Percentiles rank a stretch among this genome's conserved stretches.
phyloP scores from a whole-genome alignment of 768 basidiomycete genomes.

The Auriscalpium vulgare region DNA sequence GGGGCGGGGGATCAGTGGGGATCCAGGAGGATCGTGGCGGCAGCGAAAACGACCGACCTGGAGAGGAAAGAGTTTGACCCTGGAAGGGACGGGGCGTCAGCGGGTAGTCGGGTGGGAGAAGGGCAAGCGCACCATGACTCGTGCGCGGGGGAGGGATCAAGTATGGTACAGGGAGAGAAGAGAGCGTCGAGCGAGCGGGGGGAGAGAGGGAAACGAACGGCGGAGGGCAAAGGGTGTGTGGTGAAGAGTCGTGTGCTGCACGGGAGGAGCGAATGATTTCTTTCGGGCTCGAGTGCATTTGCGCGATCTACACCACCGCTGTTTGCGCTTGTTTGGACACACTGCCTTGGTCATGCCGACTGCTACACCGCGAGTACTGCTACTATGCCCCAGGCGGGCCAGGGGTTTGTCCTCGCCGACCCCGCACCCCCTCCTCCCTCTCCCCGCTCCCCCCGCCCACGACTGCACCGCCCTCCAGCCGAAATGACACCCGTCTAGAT shows the following conservation, averaged over 20 bases:
- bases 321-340: too few species aligned
- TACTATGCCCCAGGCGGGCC: too few species aligned
- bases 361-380: too few species aligned
- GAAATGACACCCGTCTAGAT: slow-evolving; percentile 53
- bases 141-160: background rate
- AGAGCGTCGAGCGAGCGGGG: background rate
- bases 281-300: too few species aligned
- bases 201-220: background rate
- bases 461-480: slow-evolving; percentile 19
- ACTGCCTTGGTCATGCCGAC: too few species aligned
- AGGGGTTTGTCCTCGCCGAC: too few species aligned
- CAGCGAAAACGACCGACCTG: slow-evolving; percentile 40
- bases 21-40: background rate
- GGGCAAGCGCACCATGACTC: background rate
- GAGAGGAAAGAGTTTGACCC: slow-evolving; percentile 85
- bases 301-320: too few species aligned
- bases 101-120: background rate
- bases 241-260: background rate
- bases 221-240: background rate
- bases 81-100: slow-evolving; percentile 21
- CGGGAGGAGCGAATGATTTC: too few species aligned
- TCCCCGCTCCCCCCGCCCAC: background rate
- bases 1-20: background rate
- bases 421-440: background rate
- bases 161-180: background rate